Evolutionary conservation across 2,329 filamentous ascomycete genomes (phyloP), one percentile per base, ranked within the genome.

Genomic region (Sporothrix euskadiensis): DNA sequence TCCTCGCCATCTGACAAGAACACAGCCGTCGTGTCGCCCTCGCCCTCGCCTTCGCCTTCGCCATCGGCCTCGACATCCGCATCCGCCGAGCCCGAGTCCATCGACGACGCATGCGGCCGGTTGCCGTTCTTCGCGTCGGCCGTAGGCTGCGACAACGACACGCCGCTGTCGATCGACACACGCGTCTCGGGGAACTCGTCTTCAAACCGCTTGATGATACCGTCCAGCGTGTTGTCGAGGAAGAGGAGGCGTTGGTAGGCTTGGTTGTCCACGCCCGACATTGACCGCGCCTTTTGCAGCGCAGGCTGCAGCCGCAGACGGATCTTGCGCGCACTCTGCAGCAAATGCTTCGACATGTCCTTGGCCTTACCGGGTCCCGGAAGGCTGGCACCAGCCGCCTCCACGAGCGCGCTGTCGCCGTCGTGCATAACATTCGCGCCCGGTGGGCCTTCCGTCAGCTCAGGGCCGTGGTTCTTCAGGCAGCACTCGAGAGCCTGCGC

Each of bases 161-260:
- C 75, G 26, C 78, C 78, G 49, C 79, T 78, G 69, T 81, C 79
- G 10, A 76, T 76, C 16, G 78, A 78, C 72, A 84, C 84, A 49
- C 93, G 90, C 0, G 93, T 97, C 79, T 98, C 95, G 0, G 96
- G 96, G 78, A 94, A 98, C 81, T 98, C 95, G 80, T 97, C 92
- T 81, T 98, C 96, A 80, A 98, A 99, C 39, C 96, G 92, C 80
- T 93, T 91, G 79, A 98, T 98, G 83, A 98, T 98, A 77, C 92
- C 91, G 78, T 94, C 88, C 10, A 99, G 86, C 0, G 96, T 98
- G 75, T 92, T 86, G 78, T 98, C 94, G 41, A 99, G 88, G 87
- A 97, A 97, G 59, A 91, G 85, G 26, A 98, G 88, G 68, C 92
- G 91, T 49, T 89, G 88, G 80, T 97, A 93, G 76, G 91, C 92